These are phyloP conservation scores for Lizonia empirigonia DNA, from an alignment of 2,329 filamentous ascomycete species.

Conservation along the genomic window DNA sequence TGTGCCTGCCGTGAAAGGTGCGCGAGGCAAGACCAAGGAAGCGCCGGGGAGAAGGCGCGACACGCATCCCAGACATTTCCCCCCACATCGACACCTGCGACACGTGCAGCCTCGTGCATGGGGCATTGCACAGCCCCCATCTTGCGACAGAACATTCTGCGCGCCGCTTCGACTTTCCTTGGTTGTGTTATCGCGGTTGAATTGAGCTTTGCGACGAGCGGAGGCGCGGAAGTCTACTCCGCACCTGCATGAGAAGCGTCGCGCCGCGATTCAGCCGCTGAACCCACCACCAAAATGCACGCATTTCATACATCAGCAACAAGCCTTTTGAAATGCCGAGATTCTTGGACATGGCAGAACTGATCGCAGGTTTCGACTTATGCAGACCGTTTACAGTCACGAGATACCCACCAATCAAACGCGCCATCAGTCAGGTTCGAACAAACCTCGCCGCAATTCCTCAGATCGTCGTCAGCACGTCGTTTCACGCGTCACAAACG, in stretches of 20 bases:
- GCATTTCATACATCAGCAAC: conserved; percentile 5
- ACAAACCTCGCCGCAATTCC: not conserved
- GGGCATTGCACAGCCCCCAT: conserved; percentile 8
- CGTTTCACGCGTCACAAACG: conserved; percentile 8
- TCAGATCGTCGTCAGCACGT: not conserved
- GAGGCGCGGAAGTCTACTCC: conserved; percentile 23
- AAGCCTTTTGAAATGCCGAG: conserved; percentile 9
- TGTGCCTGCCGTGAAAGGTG: conserved; percentile 26
- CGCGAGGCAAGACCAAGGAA: conserved; percentile 4
- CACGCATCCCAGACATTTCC: conserved; percentile 35
- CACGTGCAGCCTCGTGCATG: conserved; percentile 21
- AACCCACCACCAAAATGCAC: conserved; percentile 13
- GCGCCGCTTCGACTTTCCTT: conserved; percentile 31
- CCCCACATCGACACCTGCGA: conserved; percentile 40
- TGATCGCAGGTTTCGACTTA: not conserved
- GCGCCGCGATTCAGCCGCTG: conserved; percentile 14
- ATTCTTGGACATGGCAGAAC: not conserved
- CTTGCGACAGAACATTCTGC: conserved; percentile 15
- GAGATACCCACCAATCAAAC: not conserved
- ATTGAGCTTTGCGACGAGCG: conserved; percentile 18
- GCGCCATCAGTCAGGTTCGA: not conserved
- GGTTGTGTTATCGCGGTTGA: conserved; percentile 16
- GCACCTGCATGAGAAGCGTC: conserved; percentile 28
- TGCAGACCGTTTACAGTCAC: not conserved
- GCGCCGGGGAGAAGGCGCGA: conserved; percentile 21